A percentile compares a stretch with the other conserved stretches of the same genome.
Evolutionary conservation across 352 stramenopile species (phyloP).

Genomic region (Globisporangium splendens): DNA sequence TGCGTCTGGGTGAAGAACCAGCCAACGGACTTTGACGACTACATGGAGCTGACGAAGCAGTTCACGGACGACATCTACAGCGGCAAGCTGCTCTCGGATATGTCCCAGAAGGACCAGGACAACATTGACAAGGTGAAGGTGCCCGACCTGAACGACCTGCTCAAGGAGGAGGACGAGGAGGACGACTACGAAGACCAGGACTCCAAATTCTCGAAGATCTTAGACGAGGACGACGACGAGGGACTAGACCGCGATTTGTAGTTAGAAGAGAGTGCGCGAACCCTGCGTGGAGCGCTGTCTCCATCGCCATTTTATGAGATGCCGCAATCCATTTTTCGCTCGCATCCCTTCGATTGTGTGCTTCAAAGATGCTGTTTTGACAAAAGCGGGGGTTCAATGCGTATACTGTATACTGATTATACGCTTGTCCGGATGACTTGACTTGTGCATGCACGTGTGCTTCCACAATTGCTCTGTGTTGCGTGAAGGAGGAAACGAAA

Average conservation of each 20-base stretch:
- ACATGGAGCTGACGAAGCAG: conserved; percentile 97
- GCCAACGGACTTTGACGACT: conserved; percentile 99
- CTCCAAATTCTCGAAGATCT: conserved; percentile 74
- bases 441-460: neutral
- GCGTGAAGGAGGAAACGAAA: neutral
- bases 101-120: conserved; percentile 97
- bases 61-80: conserved; percentile 99
- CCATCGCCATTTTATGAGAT: neutral
- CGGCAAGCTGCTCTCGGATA: conserved; percentile 97
- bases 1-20: conserved; percentile 98
- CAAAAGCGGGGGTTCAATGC: too few relatives aligned
- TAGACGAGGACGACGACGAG: conserved; percentile 55
- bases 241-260: conserved; percentile 72
- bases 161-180: conserved; percentile 82
- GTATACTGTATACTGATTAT: neutral
- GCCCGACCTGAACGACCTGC: conserved; percentile 77
- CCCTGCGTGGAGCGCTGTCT: neutral
- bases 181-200: conserved; percentile 58
- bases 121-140: conserved; percentile 97
- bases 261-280: conserved; percentile 11
- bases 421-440: too few relatives aligned
- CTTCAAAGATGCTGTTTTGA: neutral
- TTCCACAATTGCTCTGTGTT: neutral
- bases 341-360: neutral
- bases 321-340: neutral